Evolutionary conservation across 139 green algal genomes (phyloP), one percentile per base, ranked within the genome.

Genomic region (Tetradesmus lagerheimii): DNA sequence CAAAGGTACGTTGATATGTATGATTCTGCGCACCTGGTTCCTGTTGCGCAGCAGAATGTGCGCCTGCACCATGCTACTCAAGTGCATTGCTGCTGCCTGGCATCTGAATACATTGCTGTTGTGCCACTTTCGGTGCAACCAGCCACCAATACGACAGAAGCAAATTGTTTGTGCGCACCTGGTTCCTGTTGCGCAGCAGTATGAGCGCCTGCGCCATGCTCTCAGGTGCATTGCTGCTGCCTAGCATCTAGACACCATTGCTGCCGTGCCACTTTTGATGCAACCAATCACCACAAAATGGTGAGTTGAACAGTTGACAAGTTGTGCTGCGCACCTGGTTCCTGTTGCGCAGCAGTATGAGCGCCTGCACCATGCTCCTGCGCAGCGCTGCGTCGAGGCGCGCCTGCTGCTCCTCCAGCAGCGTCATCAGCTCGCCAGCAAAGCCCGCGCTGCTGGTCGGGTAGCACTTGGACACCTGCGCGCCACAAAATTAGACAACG

Each of bases 21-120:
- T n/a, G n/a, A n/a, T n/a, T n/a, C 66, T 15, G 27, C 78, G 0
- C n/a, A 94, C 89, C 88, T 94, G 91, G 45, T 89, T 43, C 53
- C 95, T 90, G 91, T 98, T 99, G 50, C 98, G 91, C 92, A 99
- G 89, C 86, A 99, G 94, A 43, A 99, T 99, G 12, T 99, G 95
- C 23, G 97, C 94, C 77, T 98, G 95, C 31, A 97, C 96, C 84
- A 99, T 89, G 0, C 89, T 88, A 23, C 92, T 91, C 14, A n/a
- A n/a, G n/a, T n/a, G n/a, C n/a, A n/a, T n/a, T n/a, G n/a, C n/a
- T n/a, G n/a, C n/a, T n/a, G n/a, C n/a, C n/a, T n/a, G n/a, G n/a
- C n/a, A n/a, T n/a, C n/a, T n/a, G n/a, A n/a, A n/a, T n/a, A n/a
- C n/a, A n/a, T n/a, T n/a, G n/a, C n/a, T n/a, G n/a, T n/a, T n/a